Evolutionary conservation across 2,329 filamentous ascomycete genomes (phyloP), one percentile per base, ranked within the genome.

Genomic region (Didymellaceae sp.): DNA sequence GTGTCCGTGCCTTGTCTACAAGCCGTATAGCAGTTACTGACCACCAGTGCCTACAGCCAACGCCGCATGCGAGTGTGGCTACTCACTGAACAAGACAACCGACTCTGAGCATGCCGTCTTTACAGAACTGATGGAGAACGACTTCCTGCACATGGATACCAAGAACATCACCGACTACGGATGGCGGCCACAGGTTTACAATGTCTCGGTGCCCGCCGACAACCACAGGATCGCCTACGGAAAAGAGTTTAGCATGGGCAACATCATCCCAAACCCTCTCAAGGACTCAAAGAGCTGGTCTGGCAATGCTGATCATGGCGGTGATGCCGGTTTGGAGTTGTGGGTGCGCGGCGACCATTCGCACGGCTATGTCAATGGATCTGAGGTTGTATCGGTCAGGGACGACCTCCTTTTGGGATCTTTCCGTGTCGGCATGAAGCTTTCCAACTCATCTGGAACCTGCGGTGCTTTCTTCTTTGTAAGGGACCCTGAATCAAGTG

Each of bases 401-500:
- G 68, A 77, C 8, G 86, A 92, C 63, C 76, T 90, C 61, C 74
- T 83, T n/a, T 88, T 84, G 65, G 89, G 89, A 2, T 87, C 82
- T 18, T 92, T 87, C 61, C 77, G 88, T 14, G 82, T 85, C 2
- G 82, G 81, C 26, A 86, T 91, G 77, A 87, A 84, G 71, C 70
- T 87, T 47, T 84, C 85, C 0, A 73, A 73, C 30, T 74, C 82
- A 6, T 73, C 77, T 1, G 88, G 88, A 20, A 92, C 89, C 1
- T 92, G 89, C 68, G 85, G 83, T 22, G 88, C 88, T 6, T 91
- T 92, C 74, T 92, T 91, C 73, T 93, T 88, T 85, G 86, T 89
- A 73, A 49, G 74, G 16, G 21, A 13, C 9, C 7, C 9, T 43
- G n/a, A n/a, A 26, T 17, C 4, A n/a, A 8, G 28, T 20, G 20